Conservation (phyloP, 2,329 filamentous ascomycete species). For the Claviceps arundinis region DNA sequence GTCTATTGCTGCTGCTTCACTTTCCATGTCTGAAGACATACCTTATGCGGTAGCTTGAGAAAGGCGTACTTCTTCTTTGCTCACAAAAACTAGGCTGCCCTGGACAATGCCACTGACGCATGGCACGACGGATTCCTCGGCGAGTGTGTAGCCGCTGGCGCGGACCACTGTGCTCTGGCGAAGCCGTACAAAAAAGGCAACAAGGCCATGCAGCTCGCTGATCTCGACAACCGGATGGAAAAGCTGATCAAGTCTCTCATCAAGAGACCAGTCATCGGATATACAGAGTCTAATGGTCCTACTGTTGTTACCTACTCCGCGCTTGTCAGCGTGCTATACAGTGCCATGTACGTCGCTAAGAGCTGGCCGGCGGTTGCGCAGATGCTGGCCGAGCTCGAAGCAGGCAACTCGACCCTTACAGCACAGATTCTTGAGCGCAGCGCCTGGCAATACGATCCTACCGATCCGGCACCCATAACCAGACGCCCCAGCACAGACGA, state of each 20-base stretch:
- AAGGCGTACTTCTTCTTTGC: background rate
- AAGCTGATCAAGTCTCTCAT: slow-evolving; percentile 24
- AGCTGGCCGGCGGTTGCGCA: slow-evolving; percentile 29
- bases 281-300: slow-evolving; percentile 25
- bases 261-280: slow-evolving; percentile 24
- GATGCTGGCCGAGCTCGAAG: slow-evolving; percentile 30
- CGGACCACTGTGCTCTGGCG: slow-evolving; percentile 31
- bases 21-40: no score
- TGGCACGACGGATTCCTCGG: slow-evolving; percentile 37
- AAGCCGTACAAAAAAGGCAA: slow-evolving; percentile 13
- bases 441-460: slow-evolving; percentile 29
- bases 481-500: slow-evolving; percentile 24
- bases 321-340: slow-evolving; percentile 26
- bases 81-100: slow-evolving; percentile 17
- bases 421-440: slow-evolving; percentile 23
- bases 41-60: no score
- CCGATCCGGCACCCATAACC: slow-evolving; percentile 15
- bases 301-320: slow-evolving; percentile 32
- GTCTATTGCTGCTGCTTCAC: background rate
- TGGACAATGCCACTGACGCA: slow-evolving; percentile 35
- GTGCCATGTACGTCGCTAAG: slow-evolving; percentile 27
- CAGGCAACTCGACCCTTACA: slow-evolving; percentile 30
- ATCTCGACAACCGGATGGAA: slow-evolving; percentile 26
- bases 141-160: slow-evolving; percentile 34
- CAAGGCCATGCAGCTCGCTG: slow-evolving; percentile 18